A percentile compares a stretch with the other conserved stretches of the same genome.
Conservation (phyloP, 805 yeast species). For the Saturnispora zaruensis region DNA sequence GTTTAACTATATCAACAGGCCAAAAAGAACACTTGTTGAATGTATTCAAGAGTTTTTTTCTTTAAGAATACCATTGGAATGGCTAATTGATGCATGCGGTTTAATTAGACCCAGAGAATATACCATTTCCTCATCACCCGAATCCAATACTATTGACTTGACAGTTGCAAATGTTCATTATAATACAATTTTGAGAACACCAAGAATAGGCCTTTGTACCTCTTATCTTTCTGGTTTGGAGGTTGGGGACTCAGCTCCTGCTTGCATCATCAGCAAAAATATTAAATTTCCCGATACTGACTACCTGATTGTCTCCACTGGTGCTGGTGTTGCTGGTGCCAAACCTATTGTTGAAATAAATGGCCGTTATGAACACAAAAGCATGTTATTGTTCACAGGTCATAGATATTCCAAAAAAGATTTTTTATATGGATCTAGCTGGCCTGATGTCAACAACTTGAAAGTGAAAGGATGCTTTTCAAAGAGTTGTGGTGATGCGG, state of each 20-base stretch:
- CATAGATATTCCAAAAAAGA: constrained; percentile 61
- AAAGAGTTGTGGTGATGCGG: constrained; percentile 40
- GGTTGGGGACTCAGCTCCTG: constrained; percentile 42
- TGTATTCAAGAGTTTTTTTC: constrained; percentile 74
- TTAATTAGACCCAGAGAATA: constrained; percentile 70
- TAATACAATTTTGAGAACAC: constrained; percentile 65
- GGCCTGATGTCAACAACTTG: constrained; percentile 33
- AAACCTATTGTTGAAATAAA: constrained; percentile 50
- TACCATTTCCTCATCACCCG: constrained; percentile 60
- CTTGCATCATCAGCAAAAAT: constrained; percentile 41
- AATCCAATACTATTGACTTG: constrained; percentile 42
- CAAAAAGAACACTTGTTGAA: constrained; percentile 81
- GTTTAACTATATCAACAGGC: constrained; percentile 87
- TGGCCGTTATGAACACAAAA: constrained; percentile 15
- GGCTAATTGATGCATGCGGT: constrained; percentile 73
- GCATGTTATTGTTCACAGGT: constrained; percentile 61
- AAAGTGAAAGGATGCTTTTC: constrained; percentile 34
- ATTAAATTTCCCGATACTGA: constrained; percentile 26
- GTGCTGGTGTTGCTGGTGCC: constrained; percentile 96
- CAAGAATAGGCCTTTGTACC: constrained; percentile 78
- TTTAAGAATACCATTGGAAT: constrained; percentile 65
- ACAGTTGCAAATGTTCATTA: constrained; percentile 83
- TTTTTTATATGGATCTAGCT: constrained; percentile 50
- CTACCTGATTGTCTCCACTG: constrained; percentile 75
- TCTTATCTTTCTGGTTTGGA: constrained; percentile 53